Evolutionary conservation across 1,139 yeast species (phyloP), one percentile per base, ranked within the genome.

Genomic region (Pichia sp.): DNA sequence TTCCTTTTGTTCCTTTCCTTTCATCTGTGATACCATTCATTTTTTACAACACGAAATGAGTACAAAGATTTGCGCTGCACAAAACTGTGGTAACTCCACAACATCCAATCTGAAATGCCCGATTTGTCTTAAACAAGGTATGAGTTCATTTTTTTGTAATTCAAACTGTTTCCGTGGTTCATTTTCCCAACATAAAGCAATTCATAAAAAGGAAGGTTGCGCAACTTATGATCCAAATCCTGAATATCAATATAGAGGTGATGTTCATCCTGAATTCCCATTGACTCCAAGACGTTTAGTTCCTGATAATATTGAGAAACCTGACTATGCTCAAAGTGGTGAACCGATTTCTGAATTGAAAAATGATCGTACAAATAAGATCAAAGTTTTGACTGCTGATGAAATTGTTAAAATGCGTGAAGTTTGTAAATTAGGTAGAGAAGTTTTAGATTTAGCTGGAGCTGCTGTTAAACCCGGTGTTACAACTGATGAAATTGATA

Each of bases 401-500:
- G 91, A 86, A 55, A 80, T 88, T 60, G 84, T 76, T 57, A 84
- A 80, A 61, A 82, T 91, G 71, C 79, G 91, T 59, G 79, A 80
- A 59, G 93, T 87, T 14, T 83, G 87, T 56, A 74, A 75, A 52
- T 70, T 84, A n/a, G 95, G 91, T 14, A 79, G 99, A 65, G 97
- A 91, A 68, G 82, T 95, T 30, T 72, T 91, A 58, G 99, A 95
- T 67, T 73, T 77, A 11, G 95, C 95, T 9, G 99, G 95, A 5
- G 83, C 88, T 6, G 85, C 87, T 41, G 75, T 88, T 46, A 78
- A 74, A 60, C 96, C 96, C 0, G 99, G 99, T 42, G 73, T 89
- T 55, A 91, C 98, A 50, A 93, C 99, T 42, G 99, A 95, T 65
- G 95, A 87, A 67, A 73, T 95, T 53, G 99, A 95, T 68, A 83